Base-by-base conservation (phyloP, 176 grass and related monocot genomes). In the Aegilops bicornis region DNA sequence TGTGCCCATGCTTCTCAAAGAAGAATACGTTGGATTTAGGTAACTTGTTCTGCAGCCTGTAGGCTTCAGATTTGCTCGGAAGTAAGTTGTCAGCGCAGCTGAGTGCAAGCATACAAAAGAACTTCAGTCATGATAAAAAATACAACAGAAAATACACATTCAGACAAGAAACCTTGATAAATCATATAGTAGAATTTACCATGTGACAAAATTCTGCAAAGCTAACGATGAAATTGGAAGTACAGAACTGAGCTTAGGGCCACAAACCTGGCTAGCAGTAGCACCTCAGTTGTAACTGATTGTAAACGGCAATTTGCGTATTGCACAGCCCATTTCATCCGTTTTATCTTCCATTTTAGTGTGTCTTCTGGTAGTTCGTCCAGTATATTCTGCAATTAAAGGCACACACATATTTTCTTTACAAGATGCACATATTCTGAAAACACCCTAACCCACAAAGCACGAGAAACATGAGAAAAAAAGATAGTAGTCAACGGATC, bases 41-140 rank as follows among this genome's bases (percentile, higher is more conserved):
- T 81, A 92, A n/a, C 22, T 63, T 37, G 47, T 83, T 92, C 30
- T 90, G 93, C 23, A 95, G 86, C 58, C 90, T 92, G 36, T 88
- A 43, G 48, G 88, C 93, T 90, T 95, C 93, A 72, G 20, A 73
- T 86, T 92, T 92, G 59, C 90, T 95, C 64, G 93, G 93, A 77
- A 95, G 90, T 79, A 95, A 68, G 64, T 31, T 86, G 82, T 95
- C 93, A 27, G 30, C 68, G 42, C 90, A 89, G 78, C 93, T 95
- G 79, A 83, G 47, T 66, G 17, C 79, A 90, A 85, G 10, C 83
- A 77, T 59, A 77, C 20, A 42, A 73, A 76, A 47, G 5, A 59
- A 48, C 12, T 50, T 84, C 19, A 23, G 60, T 33, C 54, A 22
- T 36, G 4, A 43, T 42, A 73, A 15, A 2, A 71, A n/a, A 82